phyloP scores from a whole-genome alignment of 192 early-diverging fungal genomes.

The Pecoramyces ruminantium region DNA sequence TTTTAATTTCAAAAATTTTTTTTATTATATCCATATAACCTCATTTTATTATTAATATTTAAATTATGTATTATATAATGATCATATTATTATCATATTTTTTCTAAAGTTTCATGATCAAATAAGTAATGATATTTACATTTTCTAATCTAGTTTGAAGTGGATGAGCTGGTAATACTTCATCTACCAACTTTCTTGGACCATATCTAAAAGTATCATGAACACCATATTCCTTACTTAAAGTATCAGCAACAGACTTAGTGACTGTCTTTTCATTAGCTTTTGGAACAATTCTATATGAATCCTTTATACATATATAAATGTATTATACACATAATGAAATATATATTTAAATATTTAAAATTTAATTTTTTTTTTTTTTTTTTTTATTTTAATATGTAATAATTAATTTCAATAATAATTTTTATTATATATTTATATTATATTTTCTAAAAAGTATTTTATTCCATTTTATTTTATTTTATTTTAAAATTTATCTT shows the following conservation, averaged over 20 bases:
- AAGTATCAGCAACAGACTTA: background rate
- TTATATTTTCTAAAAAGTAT: too few relatives aligned
- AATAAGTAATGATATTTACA: conserved; percentile 13
- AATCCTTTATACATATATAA: background rate
- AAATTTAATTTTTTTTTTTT: too few relatives aligned
- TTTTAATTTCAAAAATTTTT: too few relatives aligned
- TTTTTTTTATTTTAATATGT: too few relatives aligned
- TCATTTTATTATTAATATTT: background rate
- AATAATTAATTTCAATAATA: too few relatives aligned
- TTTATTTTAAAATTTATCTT: too few relatives aligned
- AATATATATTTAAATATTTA: too few relatives aligned
- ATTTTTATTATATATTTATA: too few relatives aligned
- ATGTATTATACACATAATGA: too few relatives aligned
- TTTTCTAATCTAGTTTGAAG: conserved; percentile 56
- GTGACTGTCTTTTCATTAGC: background rate
- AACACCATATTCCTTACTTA: conserved; percentile 38
- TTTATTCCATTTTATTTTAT: too few relatives aligned
- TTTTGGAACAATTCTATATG: background rate
- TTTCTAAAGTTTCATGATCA: background rate
- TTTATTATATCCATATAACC: background rate
- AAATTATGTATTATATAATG: background rate
- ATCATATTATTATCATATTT: background rate
- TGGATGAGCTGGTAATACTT: conserved; percentile 53
- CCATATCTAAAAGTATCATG: conserved; percentile 75
- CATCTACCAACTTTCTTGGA: conserved; percentile 34